Evolutionary conservation across 2,329 filamentous ascomycete genomes (phyloP).

Genomic region (Cryphonectria parasitica): DNA sequence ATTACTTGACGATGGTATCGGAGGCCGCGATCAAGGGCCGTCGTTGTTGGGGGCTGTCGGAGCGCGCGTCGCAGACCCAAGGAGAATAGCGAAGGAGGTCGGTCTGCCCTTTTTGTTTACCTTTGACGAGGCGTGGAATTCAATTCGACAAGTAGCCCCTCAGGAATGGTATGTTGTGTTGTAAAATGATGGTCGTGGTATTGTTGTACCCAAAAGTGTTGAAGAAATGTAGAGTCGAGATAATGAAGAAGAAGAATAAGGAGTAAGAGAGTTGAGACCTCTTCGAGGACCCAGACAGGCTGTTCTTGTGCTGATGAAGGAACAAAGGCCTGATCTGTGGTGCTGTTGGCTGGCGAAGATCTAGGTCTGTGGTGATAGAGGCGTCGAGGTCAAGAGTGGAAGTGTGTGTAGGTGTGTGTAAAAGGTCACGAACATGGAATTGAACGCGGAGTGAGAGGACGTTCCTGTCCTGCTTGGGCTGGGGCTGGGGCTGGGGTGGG

Average conservation of each 20-base stretch:
- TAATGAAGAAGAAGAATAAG: slow-evolving; percentile 4
- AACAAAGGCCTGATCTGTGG: slow-evolving; percentile 13
- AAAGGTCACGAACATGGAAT: slow-evolving; percentile 2
- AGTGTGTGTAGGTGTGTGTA: not conserved
- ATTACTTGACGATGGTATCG: not conserved
- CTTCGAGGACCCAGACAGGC: not conserved
- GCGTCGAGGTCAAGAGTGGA: not conserved
- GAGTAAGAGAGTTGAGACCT: slow-evolving; percentile 1
- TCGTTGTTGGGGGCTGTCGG: not conserved
- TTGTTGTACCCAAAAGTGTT: slow-evolving; percentile 21
- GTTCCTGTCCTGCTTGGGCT: not conserved
- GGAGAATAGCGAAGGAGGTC: slow-evolving; percentile 23
- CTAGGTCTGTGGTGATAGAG: not conserved
- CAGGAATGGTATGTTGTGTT: not conserved
- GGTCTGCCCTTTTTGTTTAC: slow-evolving; percentile 10
- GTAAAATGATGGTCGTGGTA: slow-evolving; percentile 25
- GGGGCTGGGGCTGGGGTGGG: not conserved
- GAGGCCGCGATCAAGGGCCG: slow-evolving; percentile 3
- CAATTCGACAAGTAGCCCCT: slow-evolving; percentile 27
- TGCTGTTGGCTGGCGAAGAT: slow-evolving; percentile 1
- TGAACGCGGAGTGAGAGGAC: slow-evolving; percentile 5
- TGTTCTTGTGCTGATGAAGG: not conserved
- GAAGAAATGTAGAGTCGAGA: slow-evolving; percentile 7
- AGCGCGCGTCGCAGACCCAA: slow-evolving; percentile 15
- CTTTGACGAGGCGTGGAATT: slow-evolving; percentile 24